Conservation (phyloP, 2,329 filamentous ascomycete species). For the Chaetoscypha palmicola region DNA sequence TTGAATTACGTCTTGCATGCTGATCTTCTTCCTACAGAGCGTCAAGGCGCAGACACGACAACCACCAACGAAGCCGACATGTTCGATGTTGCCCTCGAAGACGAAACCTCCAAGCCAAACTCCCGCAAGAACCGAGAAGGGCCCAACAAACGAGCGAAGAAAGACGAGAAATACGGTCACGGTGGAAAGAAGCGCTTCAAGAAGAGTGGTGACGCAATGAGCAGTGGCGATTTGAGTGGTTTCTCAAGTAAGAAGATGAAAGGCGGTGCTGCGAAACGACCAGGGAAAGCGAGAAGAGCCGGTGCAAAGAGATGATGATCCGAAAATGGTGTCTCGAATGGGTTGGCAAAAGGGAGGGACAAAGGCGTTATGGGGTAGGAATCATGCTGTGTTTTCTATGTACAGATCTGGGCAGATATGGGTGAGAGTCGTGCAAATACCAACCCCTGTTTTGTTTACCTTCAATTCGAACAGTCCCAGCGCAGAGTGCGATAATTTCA, state of each 20-base stretch:
- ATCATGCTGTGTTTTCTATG: no score
- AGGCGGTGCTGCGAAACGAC: constrained; percentile 40
- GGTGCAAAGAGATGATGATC: constrained; percentile 23
- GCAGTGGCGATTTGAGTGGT: constrained; percentile 69
- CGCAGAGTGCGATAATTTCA: no score
- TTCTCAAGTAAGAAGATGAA: constrained; percentile 89
- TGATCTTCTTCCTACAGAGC: constrained; percentile 62
- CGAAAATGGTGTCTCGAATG: not conserved
- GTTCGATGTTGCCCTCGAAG: constrained; percentile 83
- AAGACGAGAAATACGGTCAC: constrained; percentile 89
- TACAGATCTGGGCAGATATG: no score
- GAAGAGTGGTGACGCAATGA: constrained; percentile 86
- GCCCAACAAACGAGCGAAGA: constrained; percentile 80
- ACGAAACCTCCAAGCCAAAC: constrained; percentile 34
- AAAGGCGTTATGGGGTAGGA: no score
- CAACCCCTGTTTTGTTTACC: no score
- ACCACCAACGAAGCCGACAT: constrained; percentile 70
- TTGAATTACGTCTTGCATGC: no score
- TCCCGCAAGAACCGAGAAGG: constrained; percentile 36
- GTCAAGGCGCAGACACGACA: constrained; percentile 58
- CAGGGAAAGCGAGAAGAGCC: constrained; percentile 39
- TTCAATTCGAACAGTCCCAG: no score
- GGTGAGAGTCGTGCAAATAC: no score
- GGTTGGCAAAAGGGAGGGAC: not conserved
- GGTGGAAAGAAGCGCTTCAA: constrained; percentile 88